Percentiles rank a stretch among this genome's conserved stretches.
Conservation (phyloP, 1,284 basidiomycete genomes). For the Ustilago bromivora region DNA sequence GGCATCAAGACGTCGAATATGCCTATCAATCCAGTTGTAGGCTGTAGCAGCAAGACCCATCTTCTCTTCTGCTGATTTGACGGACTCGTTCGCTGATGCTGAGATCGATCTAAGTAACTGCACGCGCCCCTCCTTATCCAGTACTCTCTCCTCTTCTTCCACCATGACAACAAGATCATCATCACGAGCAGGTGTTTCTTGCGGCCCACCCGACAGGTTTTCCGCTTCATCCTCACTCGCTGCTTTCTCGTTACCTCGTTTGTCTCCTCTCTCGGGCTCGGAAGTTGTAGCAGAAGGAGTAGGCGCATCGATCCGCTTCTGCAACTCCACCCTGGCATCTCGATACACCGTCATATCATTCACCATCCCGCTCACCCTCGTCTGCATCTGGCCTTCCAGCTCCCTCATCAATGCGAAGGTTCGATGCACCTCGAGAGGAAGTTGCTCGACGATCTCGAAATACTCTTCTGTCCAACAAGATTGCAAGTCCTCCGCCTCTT, state of each 20-base stretch:
- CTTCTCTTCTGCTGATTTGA: conserved; percentile 72
- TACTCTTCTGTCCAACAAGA: conserved; percentile 67
- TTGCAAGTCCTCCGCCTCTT: conserved; percentile 50
- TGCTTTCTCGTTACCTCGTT: neutral
- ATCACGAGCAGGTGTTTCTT: neutral
- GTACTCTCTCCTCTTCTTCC: neutral
- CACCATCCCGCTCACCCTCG: conserved; percentile 23
- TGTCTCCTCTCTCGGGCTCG: neutral
- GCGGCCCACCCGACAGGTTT: conserved; percentile 31
- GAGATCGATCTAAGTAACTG: conserved; percentile 36
- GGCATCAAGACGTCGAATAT: conserved; percentile 73
- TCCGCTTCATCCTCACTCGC: conserved; percentile 47
- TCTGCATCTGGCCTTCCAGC: conserved; percentile 79
- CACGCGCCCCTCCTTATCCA: conserved; percentile 21
- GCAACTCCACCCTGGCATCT: conserved; percentile 30
- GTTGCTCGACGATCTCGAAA: conserved; percentile 78
- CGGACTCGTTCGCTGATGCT: conserved; percentile 39
- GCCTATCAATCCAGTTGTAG: conserved; percentile 73
- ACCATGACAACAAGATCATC: neutral
- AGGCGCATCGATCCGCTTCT: conserved; percentile 14
- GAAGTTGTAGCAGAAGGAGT: neutral
- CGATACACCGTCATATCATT: conserved; percentile 37
- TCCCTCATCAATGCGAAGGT: conserved; percentile 84
- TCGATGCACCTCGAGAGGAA: conserved; percentile 84
- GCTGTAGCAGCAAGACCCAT: conserved; percentile 72